Evolutionary conservation across 2,329 filamentous ascomycete genomes (phyloP).

Genomic region (Berkeleyomyces basicola): DNA sequence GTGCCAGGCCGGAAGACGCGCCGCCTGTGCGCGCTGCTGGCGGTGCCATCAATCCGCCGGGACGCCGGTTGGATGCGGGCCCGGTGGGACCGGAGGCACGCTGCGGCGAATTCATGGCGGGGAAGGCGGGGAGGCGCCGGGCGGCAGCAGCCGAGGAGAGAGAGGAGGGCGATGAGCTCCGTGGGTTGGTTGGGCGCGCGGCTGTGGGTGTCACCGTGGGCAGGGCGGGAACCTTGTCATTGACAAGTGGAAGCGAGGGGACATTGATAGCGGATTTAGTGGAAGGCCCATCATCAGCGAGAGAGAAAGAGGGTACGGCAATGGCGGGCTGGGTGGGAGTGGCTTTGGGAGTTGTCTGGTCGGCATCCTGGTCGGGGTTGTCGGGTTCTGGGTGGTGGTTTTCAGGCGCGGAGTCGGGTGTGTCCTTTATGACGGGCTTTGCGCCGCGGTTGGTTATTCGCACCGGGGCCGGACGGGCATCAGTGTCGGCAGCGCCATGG

Average conservation of each 20-base stretch:
- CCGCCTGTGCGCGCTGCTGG: not conserved
- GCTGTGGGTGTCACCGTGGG: constrained; percentile 12
- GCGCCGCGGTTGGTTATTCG: not conserved
- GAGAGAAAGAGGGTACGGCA: constrained; percentile 30
- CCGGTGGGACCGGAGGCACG: constrained; percentile 25
- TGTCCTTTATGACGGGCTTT: not conserved
- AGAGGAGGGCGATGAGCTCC: constrained; percentile 14
- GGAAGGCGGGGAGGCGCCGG: constrained; percentile 29
- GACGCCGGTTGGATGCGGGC: constrained; percentile 18
- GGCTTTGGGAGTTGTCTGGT: constrained; percentile 38
- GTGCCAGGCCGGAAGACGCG: constrained; percentile 27
- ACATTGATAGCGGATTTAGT: not conserved
- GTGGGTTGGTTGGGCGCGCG: constrained; percentile 8
- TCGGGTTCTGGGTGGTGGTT: constrained; percentile 9
- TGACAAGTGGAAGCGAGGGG: not conserved
- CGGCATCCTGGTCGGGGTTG: constrained; percentile 18
- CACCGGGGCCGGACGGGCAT: not conserved
- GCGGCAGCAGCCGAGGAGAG: constrained; percentile 16
- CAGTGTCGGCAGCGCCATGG: not conserved
- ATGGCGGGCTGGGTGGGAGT: constrained; percentile 18
- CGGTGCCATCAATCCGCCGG: constrained; percentile 18
- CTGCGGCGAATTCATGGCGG: constrained; percentile 35
- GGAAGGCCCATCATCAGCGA: constrained; percentile 20
- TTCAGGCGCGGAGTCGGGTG: not conserved
- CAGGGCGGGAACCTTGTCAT: not conserved